Percentiles rank a stretch among this genome's conserved stretches.
These are phyloP conservation scores for Pichia nanzhaoensis DNA, from an alignment of 805 yeast genomes.

Conservation along the genomic window DNA sequence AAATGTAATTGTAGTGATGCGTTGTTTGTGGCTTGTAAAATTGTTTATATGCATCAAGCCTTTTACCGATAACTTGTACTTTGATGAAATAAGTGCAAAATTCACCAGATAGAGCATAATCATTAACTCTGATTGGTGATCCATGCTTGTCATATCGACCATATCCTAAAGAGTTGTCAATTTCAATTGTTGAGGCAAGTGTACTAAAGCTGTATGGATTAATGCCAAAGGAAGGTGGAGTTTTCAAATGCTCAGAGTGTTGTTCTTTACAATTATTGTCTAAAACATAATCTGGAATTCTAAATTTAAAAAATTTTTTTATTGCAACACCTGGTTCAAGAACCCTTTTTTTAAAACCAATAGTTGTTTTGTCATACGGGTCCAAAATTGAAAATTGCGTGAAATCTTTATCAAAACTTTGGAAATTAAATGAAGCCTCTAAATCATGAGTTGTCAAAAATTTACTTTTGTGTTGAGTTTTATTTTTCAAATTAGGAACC, in stretches of 20 bases:
- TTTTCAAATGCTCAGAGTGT: slow-evolving; percentile 26
- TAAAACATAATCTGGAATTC: slow-evolving; percentile 44
- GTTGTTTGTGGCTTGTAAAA: slow-evolving; percentile 16
- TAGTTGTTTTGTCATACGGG: slow-evolving; percentile 18
- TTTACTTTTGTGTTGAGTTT: not conserved
- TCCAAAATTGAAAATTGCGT: not conserved
- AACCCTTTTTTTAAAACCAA: slow-evolving; percentile 38
- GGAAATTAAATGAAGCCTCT: slow-evolving; percentile 7
- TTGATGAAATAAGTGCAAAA: slow-evolving; percentile 46
- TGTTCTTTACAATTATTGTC: slow-evolving; percentile 14
- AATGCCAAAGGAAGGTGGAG: slow-evolving; percentile 37
- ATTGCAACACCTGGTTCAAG: slow-evolving; percentile 36
- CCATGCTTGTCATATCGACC: slow-evolving; percentile 41
- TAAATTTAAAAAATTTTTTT: slow-evolving; percentile 52
- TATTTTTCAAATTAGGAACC: not conserved
- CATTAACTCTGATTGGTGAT: slow-evolving; percentile 44
- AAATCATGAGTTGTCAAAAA: slow-evolving; percentile 6
- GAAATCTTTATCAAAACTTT: not conserved
- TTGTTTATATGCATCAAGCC: slow-evolving; percentile 23
- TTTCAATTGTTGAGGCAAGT: slow-evolving; percentile 17
- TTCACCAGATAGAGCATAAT: slow-evolving; percentile 33
- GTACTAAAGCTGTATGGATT: slow-evolving; percentile 7
- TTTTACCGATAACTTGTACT: slow-evolving; percentile 45
- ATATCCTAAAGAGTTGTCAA: slow-evolving; percentile 41
- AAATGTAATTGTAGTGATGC: slow-evolving; percentile 20